Evolutionary conservation across 352 stramenopile genomes (phyloP), one percentile per base, ranked within the genome.

Genomic region (Pythium apleroticum): DNA sequence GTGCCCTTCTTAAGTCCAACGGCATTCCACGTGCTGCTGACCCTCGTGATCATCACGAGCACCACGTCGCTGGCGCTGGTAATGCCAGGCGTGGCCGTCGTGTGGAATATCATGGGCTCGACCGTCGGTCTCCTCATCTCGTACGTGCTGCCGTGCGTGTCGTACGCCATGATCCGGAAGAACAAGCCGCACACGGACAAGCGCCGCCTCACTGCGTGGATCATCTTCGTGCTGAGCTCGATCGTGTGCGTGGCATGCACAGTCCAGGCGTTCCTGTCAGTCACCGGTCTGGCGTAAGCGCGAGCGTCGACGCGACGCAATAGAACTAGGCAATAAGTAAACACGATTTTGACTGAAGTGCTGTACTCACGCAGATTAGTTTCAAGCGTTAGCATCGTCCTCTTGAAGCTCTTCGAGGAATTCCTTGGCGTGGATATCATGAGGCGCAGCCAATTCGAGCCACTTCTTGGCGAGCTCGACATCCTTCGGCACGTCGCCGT

Each of bases 51-150:
- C 62, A 78, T 95, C 53, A 30, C 58, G 12, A 66, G 84, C 48
- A 80, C 76, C 30, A 82, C 91, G 17, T 71, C 78, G 19, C 75
- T 93, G 20, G 89, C 89, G 39, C 75, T 96, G 11, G 66, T 90
- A 11, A 73, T 86, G 25, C 88, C 89, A 0, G 86, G 83, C 30
- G 88, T 96, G 1, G 86, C 80, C 17, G 80, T 95, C 7, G 88
- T 97, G 35, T 96, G 88, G 89, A 97, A 95, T 60, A 77, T 97
- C 54, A 94, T 93, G 74, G 89, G 89, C 39, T 93, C 80, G 25
- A 95, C 88, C 0, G 87, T 96, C 46, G 88, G 84, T 9, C 78
- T 97, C 25, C 60, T 96, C 5, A 90, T 96, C 64, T 94, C 84
- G 46, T 97, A 96, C 64, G 86, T 96, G 48, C 73, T 97, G 45